Base-by-base conservation (phyloP, 345 rosid genomes). In the Syzygium oleosum region DNA sequence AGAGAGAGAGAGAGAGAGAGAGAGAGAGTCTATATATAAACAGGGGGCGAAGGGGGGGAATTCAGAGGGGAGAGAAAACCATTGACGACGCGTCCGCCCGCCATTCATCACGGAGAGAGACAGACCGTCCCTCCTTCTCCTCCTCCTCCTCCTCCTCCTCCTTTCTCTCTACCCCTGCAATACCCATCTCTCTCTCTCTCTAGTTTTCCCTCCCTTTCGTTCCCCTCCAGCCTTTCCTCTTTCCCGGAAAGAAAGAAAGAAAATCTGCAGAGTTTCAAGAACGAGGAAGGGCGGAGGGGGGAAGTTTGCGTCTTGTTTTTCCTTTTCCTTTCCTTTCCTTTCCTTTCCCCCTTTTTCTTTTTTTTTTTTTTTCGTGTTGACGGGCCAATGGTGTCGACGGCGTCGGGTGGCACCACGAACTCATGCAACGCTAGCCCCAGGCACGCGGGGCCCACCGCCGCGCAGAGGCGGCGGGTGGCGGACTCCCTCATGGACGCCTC, bases 391-490 rank as follows among this genome's bases (percentile, higher is more conserved):
- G 92, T 80, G 88, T 52, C 46, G 87, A 56, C 84, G 84, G 87
- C 84, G 96, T 88, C 98, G 90, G 89, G 94, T 87, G 95, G 93
- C 86, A 93, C 88, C 87, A 89, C 95, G 85, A 91, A 34, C 84
- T 84, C 95, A 31, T 77, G 95, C 84, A 92, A 73, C 93, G 92
- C 87, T 73, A 92, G 93, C 89, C 96, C 97, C 23, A 63, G 86
- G 21, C 86, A 58, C 85, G 89, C 93, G 86, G 89, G 89, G 7
- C 92, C 89, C 41, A 91, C 94, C 51, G 91, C 95, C 52, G 89
- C 96, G 17, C 92, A 97, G 53, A 91, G 99, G 86, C 91, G 99
- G 27, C 99, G 99, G 41, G 94, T 94, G 87, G 89, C 92, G 23
- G 93, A 90, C 88, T 12, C 8, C 7, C 87, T 89, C 12, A 85